Percentiles rank a stretch among this genome's conserved stretches.
Evolutionary conservation across 345 rosid species (phyloP).

Genomic region (Cochlearia excelsa): DNA sequence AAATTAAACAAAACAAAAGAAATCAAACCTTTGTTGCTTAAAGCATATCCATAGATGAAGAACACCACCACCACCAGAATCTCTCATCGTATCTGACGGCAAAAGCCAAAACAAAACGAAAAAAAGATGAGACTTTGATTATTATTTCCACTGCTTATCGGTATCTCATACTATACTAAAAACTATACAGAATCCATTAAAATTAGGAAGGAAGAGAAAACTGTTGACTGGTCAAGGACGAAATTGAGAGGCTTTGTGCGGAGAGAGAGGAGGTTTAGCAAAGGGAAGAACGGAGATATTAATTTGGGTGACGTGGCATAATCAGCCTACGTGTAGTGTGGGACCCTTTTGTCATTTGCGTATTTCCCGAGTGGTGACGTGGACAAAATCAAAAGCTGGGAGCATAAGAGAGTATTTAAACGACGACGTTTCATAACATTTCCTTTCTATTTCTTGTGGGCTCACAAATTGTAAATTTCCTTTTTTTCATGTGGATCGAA

Average conservation of each 20-base stretch:
- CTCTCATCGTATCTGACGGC: constrained; percentile 23
- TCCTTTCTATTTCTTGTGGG: no score
- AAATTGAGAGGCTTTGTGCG: no score
- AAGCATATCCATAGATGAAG: constrained; percentile 33
- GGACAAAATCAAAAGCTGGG: constrained; percentile 51
- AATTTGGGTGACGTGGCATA: background rate
- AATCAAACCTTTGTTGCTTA: constrained; percentile 31
- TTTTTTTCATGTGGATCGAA: no score
- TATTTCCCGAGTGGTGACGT: constrained; percentile 28
- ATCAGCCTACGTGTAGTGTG: background rate
- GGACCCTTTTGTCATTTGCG: constrained; percentile 12
- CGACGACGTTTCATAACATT: no score
- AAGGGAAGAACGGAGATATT: background rate
- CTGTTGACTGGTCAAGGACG: no score
- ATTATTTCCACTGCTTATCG: no score
- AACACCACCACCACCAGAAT: constrained; percentile 31
- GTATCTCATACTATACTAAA: no score
- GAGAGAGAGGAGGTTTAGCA: background rate
- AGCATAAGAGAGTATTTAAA: no score
- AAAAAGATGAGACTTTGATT: background rate
- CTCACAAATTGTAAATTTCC: no score
- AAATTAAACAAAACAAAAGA: no score
- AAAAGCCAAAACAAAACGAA: constrained; percentile 6
- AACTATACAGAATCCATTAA: no score
- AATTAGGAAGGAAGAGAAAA: no score